Percentiles rank a stretch among this genome's conserved stretches.
Evolutionary conservation across 2,329 filamentous ascomycete species (phyloP).

Genomic region (Raffaelea arxii): DNA sequence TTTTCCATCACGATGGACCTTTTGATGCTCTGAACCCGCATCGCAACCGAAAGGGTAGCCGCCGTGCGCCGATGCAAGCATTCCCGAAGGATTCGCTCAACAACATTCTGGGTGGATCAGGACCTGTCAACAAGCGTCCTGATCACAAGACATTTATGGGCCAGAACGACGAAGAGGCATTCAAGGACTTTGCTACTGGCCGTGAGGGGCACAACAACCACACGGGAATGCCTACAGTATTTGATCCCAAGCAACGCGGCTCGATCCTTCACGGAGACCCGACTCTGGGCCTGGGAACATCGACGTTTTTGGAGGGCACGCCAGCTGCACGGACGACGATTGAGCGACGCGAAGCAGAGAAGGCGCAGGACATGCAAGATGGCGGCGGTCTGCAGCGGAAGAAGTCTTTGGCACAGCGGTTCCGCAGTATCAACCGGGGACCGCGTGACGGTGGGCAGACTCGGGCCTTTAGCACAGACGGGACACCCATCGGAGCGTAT

Average conservation of each 20-base stretch:
- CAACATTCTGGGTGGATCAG: slow-evolving; percentile 80
- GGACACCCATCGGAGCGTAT: slow-evolving; percentile 16
- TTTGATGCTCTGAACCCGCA: slow-evolving; percentile 95
- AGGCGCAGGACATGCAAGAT: slow-evolving; percentile 44
- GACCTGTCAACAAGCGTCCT: slow-evolving; percentile 70
- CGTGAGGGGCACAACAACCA: slow-evolving; percentile 16
- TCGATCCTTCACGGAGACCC: slow-evolving; percentile 77
- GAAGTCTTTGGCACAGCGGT: slow-evolving; percentile 88
- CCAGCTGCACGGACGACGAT: slow-evolving; percentile 76
- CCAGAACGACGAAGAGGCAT: slow-evolving; percentile 68
- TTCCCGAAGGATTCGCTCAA: slow-evolving; percentile 90
- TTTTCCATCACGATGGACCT: slow-evolving; percentile 95
- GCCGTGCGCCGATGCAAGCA: slow-evolving; percentile 87
- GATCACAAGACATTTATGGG: slow-evolving; percentile 88
- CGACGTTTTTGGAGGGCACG: slow-evolving; percentile 90
- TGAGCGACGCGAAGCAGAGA: slow-evolving; percentile 61
- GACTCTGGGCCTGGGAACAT: slow-evolving; percentile 77
- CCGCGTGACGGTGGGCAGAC: slow-evolving; percentile 47
- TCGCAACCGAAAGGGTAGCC: slow-evolving; percentile 75
- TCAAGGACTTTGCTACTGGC: slow-evolving; percentile 55
- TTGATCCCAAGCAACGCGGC: slow-evolving; percentile 58
- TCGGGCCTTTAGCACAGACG: slow-evolving; percentile 10
- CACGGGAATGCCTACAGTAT: slow-evolving; percentile 30
- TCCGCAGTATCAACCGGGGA: slow-evolving; percentile 73
- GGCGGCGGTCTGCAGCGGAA: slow-evolving; percentile 70